Evolutionary conservation across 768 basidiomycete species (phyloP).

Genomic region (Mycena vitilis): DNA sequence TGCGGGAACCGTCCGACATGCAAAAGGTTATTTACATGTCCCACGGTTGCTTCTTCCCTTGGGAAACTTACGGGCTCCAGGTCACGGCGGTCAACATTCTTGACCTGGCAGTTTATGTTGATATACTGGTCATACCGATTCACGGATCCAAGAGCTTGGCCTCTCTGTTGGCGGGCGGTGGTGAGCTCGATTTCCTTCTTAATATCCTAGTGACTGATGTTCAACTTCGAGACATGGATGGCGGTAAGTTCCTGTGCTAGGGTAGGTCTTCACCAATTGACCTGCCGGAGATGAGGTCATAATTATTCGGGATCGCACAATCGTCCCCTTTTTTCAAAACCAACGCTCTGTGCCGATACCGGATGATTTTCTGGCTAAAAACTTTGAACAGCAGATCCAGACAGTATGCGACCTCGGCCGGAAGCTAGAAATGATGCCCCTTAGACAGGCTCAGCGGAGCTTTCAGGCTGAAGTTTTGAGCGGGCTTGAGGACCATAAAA

Average conservation of each 20-base stretch:
- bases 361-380: slow-evolving; percentile 3
- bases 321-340: slow-evolving; percentile 18
- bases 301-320: slow-evolving; percentile 21
- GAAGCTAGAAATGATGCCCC: background rate
- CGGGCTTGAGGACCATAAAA: slow-evolving; percentile 50
- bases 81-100: slow-evolving; percentile 28
- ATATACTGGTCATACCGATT: slow-evolving; percentile 18
- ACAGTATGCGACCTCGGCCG: slow-evolving; percentile 19
- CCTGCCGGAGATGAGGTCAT: slow-evolving; percentile 30
- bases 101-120: slow-evolving; percentile 6
- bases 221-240: too few relatives aligned
- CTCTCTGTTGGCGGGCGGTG: slow-evolving; percentile 22
- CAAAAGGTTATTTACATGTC: slow-evolving; percentile 24
- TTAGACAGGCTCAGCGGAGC: slow-evolving; percentile 3
- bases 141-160: slow-evolving; percentile 25
- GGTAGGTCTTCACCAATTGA: too few relatives aligned
- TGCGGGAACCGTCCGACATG: slow-evolving; percentile 30
- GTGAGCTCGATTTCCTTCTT: too few relatives aligned
- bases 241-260: too few relatives aligned
- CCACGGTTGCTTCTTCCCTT: too few relatives aligned
- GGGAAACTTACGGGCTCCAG: too few relatives aligned
- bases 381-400: slow-evolving; percentile 27
- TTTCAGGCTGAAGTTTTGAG: slow-evolving; percentile 47
- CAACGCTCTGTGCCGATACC: slow-evolving; percentile 11
- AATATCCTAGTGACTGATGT: too few relatives aligned